Percentiles rank a stretch among this genome's conserved stretches.
phyloP scores from a whole-genome alignment of 2,329 filamentous ascomycete genomes.

The Venturia aucupariae region DNA sequence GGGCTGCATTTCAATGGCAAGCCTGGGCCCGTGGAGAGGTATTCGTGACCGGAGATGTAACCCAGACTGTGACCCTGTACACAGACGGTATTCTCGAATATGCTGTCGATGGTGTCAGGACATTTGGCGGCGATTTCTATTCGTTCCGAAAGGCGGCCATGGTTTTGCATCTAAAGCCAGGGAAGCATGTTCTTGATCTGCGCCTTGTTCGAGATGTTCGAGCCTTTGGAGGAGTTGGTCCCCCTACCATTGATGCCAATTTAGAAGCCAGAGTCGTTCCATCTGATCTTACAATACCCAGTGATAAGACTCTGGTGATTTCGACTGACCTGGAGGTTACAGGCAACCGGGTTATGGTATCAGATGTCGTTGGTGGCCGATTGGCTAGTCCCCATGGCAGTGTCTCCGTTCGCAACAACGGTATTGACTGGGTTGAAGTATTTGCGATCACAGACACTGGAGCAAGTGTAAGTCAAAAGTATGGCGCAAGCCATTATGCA shows the following conservation, averaged over 20 bases:
- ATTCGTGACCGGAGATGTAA: constrained; percentile 25
- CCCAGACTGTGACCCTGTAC: constrained; percentile 33
- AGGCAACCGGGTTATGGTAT: constrained; percentile 33
- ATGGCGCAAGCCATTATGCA: neutral
- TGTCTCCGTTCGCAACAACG: constrained; percentile 40
- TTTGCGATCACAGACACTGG: constrained; percentile 22
- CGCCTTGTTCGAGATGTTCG: constrained; percentile 49
- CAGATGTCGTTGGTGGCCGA: constrained; percentile 41
- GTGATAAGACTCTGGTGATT: constrained; percentile 17
- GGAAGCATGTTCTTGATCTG: constrained; percentile 42
- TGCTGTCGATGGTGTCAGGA: constrained; percentile 41
- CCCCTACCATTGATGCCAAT: constrained; percentile 36
- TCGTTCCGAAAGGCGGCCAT: constrained; percentile 41
- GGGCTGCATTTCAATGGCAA: constrained; percentile 50
- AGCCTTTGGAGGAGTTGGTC: constrained; percentile 43
- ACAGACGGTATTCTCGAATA: constrained; percentile 43
- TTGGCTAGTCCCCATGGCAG: constrained; percentile 42
- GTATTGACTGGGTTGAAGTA: constrained; percentile 26
- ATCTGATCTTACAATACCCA: constrained; percentile 24
- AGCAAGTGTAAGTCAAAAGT: constrained; percentile 20
- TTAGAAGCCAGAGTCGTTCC: constrained; percentile 26
- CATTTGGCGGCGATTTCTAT: constrained; percentile 52
- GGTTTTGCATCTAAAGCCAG: constrained; percentile 41
- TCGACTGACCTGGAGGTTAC: constrained; percentile 24
- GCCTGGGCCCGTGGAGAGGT: constrained; percentile 46